Evolutionary conservation across 2,329 filamentous ascomycete species (phyloP), one percentile per base, ranked within the genome.

Genomic region (Xenoacremonium recifei): DNA sequence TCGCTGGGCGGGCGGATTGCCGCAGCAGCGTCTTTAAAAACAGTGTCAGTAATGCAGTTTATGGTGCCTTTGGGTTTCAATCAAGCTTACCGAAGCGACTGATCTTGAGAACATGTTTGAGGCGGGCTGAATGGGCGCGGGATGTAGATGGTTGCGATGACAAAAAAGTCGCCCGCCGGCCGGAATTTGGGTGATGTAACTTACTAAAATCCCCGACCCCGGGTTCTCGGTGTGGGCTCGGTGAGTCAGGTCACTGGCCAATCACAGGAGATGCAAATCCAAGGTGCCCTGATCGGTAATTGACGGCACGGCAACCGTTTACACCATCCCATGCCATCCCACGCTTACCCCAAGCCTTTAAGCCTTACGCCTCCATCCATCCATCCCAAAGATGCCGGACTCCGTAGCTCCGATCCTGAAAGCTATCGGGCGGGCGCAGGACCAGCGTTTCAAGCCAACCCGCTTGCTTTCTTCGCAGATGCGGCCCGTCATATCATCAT

Each of bases 1-100:
- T n/a, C 37, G 66, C 58, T 37, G 67, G 65, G 31, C 66, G 64
- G 37, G 60, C 59, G 41, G 65, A 61, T 53, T 67, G 66, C 55
- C 67, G 61, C 37, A 65, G 55, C 49, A 66, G 41, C 47, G 54
- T 62, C 67, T 70, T 1, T 25, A 20, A 7, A 31, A 3, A 20
- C 11, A 6, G 17, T 6, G 37, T 58, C 35, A 55, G 47, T 27
- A 13, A 15, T 30, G 21, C 20, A 12, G 16, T n/a, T n/a, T n/a
- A n/a, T n/a, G n/a, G n/a, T n/a, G n/a, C n/a, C n/a, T n/a, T n/a
- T n/a, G n/a, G n/a, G n/a, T n/a, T n/a, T n/a, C n/a, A n/a, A n/a
- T n/a, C n/a, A n/a, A n/a, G 2, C 50, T 21, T 44, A 58, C 55
- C 23, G 55, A 59, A 29, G 47, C 46, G 47, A 54, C 47, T 54